phyloP scores from a whole-genome alignment of 176 grass and related monocot genomes.

The Elymus sibiricus region DNA sequence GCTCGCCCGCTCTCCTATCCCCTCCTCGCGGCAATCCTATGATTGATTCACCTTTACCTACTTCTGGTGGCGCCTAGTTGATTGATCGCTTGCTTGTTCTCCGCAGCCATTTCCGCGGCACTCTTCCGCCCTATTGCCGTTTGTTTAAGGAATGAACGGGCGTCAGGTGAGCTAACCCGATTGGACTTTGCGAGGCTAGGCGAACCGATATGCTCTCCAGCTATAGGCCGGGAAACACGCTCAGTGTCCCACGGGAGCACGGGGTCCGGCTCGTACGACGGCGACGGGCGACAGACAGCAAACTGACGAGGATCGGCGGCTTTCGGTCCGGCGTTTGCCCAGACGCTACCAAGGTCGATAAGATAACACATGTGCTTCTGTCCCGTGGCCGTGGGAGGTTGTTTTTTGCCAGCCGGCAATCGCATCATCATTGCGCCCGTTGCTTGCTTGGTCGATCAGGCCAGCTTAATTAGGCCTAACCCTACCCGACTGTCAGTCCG shows the following conservation, averaged over 20 bases:
- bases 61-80: background rate
- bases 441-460: slow-evolving; percentile 34
- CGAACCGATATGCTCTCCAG: background rate
- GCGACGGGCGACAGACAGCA: slow-evolving; percentile 26
- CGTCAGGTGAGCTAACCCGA: slow-evolving; percentile 29
- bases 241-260: slow-evolving; percentile 30
- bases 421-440: slow-evolving; percentile 38
- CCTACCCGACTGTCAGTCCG: background rate
- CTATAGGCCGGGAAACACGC: slow-evolving; percentile 4
- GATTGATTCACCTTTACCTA: slow-evolving; percentile 20
- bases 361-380: background rate
- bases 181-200: background rate
- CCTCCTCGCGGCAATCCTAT: background rate
- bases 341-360: background rate
- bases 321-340: slow-evolving; percentile 8
- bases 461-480: slow-evolving; percentile 14
- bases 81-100: slow-evolving; percentile 24
- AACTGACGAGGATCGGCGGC: slow-evolving; percentile 23
- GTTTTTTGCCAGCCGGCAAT: background rate
- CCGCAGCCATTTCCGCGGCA: background rate
- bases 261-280: background rate
- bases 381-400: background rate
- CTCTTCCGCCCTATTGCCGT: slow-evolving; percentile 26
- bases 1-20: background rate
- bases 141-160: slow-evolving; percentile 46